A percentile compares a stretch with the other conserved stretches of the same genome.
Conservation (phyloP, 345 rosid genomes). For the Eucalyptus caleyi region DNA sequence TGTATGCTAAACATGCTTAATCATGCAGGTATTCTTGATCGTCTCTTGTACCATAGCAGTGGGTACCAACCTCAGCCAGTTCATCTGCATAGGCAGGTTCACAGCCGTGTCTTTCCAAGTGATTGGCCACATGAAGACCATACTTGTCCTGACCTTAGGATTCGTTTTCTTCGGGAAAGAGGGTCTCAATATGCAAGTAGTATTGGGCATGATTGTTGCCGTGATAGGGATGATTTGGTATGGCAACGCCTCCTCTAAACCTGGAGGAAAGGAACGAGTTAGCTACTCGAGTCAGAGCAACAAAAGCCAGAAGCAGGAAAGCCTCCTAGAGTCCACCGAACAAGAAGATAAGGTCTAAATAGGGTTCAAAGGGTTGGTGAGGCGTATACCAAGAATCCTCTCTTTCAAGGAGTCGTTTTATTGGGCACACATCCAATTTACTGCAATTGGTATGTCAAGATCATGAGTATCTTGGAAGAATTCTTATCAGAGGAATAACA, state of each 20-base stretch:
- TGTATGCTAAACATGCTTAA: background rate
- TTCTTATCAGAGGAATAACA: background rate
- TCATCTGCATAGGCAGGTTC: constrained; percentile 96
- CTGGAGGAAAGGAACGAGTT: constrained; percentile 89
- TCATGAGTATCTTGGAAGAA: background rate
- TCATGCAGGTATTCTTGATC: constrained; percentile 59
- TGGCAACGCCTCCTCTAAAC: constrained; percentile 88
- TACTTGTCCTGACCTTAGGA: constrained; percentile 78
- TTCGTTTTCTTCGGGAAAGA: constrained; percentile 90
- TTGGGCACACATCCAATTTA: background rate
- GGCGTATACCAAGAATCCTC: background rate
- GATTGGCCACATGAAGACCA: constrained; percentile 98
- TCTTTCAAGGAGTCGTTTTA: background rate
- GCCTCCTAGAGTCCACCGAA: constrained; percentile 31
- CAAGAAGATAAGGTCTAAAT: constrained; percentile 57
- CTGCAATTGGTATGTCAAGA: background rate
- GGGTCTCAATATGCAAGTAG: constrained; percentile 79
- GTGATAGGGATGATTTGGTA: constrained; percentile 92
- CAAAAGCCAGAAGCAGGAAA: constrained; percentile 42
- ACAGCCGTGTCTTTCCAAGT: constrained; percentile 98
- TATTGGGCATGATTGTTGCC: constrained; percentile 84
- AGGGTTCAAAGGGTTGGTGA: background rate
- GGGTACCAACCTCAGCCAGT: constrained; percentile 97
- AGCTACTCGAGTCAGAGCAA: constrained; percentile 33
- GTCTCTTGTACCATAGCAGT: constrained; percentile 87